These are phyloP conservation scores for Lichtheimia hyalospora DNA, from an alignment of 371 early-diverging fungal species.

Conservation along the genomic window DNA sequence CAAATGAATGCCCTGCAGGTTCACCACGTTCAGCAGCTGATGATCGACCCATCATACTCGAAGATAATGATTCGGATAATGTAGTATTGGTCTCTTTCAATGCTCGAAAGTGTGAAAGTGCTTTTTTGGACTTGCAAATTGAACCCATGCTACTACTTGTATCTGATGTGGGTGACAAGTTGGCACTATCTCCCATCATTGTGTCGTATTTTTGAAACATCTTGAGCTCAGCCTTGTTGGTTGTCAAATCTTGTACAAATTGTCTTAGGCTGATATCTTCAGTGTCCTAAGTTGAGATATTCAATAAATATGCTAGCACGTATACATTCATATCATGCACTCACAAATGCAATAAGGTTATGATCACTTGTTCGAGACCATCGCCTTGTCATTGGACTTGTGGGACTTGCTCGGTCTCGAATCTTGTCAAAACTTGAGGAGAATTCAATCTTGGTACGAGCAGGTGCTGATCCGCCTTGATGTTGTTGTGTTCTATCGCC, in stretches of 20 bases:
- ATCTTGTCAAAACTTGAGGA: conserved; percentile 32
- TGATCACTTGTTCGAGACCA: conserved; percentile 23
- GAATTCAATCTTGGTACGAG: conserved; percentile 25
- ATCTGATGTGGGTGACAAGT: not conserved
- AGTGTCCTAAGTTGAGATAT: conserved; percentile 6
- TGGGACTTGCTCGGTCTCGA: conserved; percentile 13
- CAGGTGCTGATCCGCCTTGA: not conserved
- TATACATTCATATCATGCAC: not conserved
- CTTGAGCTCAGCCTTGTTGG: conserved; percentile 44
- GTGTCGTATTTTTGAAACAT: conserved; percentile 25
- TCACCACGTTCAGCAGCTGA: conserved; percentile 7
- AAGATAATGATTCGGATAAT: conserved; percentile 24
- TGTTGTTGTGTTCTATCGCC: conserved; percentile 6
- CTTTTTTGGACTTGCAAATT: conserved; percentile 32
- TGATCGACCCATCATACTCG: conserved; percentile 12
- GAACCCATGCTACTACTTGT: conserved; percentile 11
- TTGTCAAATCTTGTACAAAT: conserved; percentile 58
- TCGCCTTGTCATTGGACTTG: conserved; percentile 15
- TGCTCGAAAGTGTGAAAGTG: conserved; percentile 30
- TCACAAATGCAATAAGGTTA: conserved; percentile 14
- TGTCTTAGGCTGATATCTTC: conserved; percentile 60
- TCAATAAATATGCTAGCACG: no score
- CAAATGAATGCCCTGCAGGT: conserved; percentile 9
- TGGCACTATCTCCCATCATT: not conserved
- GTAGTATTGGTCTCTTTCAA: conserved; percentile 23